Evolutionary conservation across 2,329 filamentous ascomycete species (phyloP).

Genomic region (Juglanconis juglandina): DNA sequence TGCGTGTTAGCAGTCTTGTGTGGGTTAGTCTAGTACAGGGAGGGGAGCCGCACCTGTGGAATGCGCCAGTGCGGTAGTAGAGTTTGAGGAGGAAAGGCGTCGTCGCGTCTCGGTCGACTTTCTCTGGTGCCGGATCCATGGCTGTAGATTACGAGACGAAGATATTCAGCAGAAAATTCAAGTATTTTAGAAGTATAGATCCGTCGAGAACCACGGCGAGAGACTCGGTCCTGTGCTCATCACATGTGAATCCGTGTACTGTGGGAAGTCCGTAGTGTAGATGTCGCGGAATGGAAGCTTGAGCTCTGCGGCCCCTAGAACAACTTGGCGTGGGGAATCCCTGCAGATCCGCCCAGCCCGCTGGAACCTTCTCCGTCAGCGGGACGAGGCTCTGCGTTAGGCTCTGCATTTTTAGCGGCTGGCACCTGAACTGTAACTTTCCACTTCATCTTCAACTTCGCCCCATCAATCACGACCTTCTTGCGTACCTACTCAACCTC

Average conservation of each 20-base stretch:
- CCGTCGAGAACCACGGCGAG: too few relatives aligned
- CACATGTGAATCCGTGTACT: too few relatives aligned
- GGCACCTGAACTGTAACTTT: neutral
- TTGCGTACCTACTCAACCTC: too few relatives aligned
- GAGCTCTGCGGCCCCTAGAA: neutral
- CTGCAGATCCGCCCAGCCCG: neutral
- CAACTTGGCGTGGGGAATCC: constrained; percentile 12
- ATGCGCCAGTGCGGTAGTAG: constrained; percentile 73
- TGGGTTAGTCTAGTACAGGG: neutral
- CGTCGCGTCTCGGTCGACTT: constrained; percentile 64
- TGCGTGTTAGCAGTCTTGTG: neutral
- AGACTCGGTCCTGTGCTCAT: too few relatives aligned
- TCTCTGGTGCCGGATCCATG: constrained; percentile 20
- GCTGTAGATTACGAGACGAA: neutral
- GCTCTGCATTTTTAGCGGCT: constrained; percentile 3
- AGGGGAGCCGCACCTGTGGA: constrained; percentile 56
- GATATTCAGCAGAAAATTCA: too few relatives aligned
- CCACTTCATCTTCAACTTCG: neutral
- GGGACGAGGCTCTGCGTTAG: constrained; percentile 9
- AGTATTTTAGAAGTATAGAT: too few relatives aligned
- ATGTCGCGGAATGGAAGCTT: neutral
- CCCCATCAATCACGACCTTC: neutral
- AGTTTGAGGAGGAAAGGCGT: constrained; percentile 82
- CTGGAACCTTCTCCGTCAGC: neutral
- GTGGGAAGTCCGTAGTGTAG: too few relatives aligned